Evolutionary conservation across 2,329 filamentous ascomycete genomes (phyloP).

Genomic region (Neofusicoccum umdonicola): DNA sequence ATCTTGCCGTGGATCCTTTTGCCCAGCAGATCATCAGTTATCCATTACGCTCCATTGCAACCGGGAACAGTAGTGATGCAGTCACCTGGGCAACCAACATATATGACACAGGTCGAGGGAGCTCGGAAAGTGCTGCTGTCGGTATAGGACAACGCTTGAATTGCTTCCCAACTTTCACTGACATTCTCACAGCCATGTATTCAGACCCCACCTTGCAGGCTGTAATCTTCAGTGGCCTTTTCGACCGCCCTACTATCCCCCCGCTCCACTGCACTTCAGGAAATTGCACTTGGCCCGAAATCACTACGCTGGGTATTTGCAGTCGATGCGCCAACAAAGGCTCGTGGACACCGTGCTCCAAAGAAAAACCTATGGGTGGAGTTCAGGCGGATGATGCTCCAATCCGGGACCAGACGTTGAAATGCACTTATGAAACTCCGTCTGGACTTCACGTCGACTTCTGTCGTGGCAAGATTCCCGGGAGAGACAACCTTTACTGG

Average conservation of each 20-base stretch:
- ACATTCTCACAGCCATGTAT: neutral
- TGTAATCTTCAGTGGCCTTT: neutral
- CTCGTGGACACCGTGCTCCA: too few species aligned
- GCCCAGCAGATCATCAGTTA: neutral
- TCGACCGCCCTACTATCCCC: neutral
- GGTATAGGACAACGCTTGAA: neutral
- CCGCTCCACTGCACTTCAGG: conserved; percentile 10
- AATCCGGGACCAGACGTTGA: too few species aligned
- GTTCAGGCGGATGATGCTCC: too few species aligned
- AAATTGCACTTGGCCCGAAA: conserved; percentile 20
- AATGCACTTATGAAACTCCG: too few species aligned
- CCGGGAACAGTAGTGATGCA: neutral
- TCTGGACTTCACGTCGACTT: too few species aligned
- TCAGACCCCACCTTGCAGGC: neutral
- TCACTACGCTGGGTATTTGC: conserved; percentile 18
- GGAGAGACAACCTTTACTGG: too few species aligned
- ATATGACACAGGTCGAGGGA: neutral
- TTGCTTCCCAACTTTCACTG: neutral
- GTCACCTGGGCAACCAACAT: neutral
- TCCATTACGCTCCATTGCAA: neutral
- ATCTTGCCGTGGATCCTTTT: neutral
- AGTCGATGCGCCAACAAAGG: neutral
- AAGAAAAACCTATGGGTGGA: too few species aligned
- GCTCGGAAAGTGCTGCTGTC: neutral
- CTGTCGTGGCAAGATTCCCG: too few species aligned